Conservation (phyloP, 2,329 filamentous ascomycete genomes). For the Teratosphaeriaceae sp. region DNA sequence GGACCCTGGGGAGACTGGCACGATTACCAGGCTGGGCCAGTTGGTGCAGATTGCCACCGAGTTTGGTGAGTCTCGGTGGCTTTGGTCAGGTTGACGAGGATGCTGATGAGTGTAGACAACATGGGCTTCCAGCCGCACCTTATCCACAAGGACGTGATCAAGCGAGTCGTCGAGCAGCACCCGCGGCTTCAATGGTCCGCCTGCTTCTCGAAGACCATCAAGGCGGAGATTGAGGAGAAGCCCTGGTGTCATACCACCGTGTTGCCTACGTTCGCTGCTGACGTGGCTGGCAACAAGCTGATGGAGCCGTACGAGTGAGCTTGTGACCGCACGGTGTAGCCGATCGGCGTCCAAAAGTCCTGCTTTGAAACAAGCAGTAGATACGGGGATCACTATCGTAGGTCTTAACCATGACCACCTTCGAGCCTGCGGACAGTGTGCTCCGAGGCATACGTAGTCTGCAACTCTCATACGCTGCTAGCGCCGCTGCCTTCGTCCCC, state of each 20-base stretch:
- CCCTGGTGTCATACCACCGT: slow-evolving; percentile 26
- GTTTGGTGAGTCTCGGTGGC: slow-evolving; percentile 11
- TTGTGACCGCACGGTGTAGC: too few species aligned
- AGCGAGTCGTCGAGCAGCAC: slow-evolving; percentile 19
- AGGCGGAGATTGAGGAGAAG: slow-evolving; percentile 22
- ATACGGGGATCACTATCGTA: too few species aligned
- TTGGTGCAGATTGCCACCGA: slow-evolving; percentile 23
- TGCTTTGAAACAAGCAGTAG: too few species aligned
- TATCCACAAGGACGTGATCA: slow-evolving; percentile 18
- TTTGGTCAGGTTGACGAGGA: not conserved
- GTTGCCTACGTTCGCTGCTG: slow-evolving; percentile 20
- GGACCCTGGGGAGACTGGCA: slow-evolving; percentile 55
- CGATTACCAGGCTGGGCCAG: slow-evolving; percentile 20
- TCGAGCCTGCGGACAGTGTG: too few species aligned
- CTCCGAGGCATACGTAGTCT: too few species aligned
- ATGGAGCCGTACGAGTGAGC: slow-evolving; percentile 23
- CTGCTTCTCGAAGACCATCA: slow-evolving; percentile 21
- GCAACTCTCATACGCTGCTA: not conserved
- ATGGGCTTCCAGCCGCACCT: slow-evolving; percentile 22
- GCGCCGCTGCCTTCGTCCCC: too few species aligned
- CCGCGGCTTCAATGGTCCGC: slow-evolving; percentile 22
- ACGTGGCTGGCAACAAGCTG: slow-evolving; percentile 20
- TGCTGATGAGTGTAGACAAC: slow-evolving; percentile 14
- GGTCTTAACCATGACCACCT: too few species aligned
- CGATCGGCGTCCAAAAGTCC: too few species aligned